Conservation (phyloP, 176 grass and related monocot genomes). For the Lolium perenne region DNA sequence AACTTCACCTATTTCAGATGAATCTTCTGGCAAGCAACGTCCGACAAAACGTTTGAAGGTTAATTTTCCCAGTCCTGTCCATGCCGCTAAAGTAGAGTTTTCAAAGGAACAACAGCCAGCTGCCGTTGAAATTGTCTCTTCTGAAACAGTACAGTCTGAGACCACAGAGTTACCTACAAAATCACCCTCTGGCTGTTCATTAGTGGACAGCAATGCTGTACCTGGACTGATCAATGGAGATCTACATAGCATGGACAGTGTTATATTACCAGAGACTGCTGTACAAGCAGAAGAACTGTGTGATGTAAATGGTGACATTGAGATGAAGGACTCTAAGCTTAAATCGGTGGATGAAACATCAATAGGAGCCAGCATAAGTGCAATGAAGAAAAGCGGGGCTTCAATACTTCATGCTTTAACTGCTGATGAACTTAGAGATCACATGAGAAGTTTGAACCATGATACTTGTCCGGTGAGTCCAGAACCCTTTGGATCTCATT, state of each 20-base stretch:
- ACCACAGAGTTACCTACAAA: slow-evolving; percentile 42
- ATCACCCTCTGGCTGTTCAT: slow-evolving; percentile 34
- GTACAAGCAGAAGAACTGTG: slow-evolving; percentile 33
- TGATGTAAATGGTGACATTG: slow-evolving; percentile 27
- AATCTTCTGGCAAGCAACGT: slow-evolving; percentile 42
- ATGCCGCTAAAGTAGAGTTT: slow-evolving; percentile 33
- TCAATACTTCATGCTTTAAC: slow-evolving; percentile 86
- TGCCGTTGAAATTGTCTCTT: slow-evolving; percentile 33
- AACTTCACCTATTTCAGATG: slow-evolving; percentile 46
- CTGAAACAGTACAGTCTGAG: slow-evolving; percentile 38
- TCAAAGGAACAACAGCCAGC: slow-evolving; percentile 28
- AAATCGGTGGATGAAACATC: slow-evolving; percentile 35
- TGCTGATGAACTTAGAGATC: slow-evolving; percentile 63
- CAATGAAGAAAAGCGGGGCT: slow-evolving; percentile 52
- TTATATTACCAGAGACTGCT: slow-evolving; percentile 6
- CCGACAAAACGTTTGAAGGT: slow-evolving; percentile 48
- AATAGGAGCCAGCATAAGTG: slow-evolving; percentile 22
- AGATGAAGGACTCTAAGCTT: slow-evolving; percentile 33
- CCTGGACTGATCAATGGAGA: slow-evolving; percentile 9
- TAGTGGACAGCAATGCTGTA: slow-evolving; percentile 11
- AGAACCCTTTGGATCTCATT: slow-evolving; percentile 9
- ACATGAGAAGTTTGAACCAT: slow-evolving; percentile 75
- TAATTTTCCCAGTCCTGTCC: slow-evolving; percentile 31
- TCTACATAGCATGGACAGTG: slow-evolving; percentile 18
- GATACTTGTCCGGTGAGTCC: slow-evolving; percentile 54